These are phyloP conservation scores for Penicillium canescens DNA, from an alignment of 495 filamentous ascomycete species.

Conservation along the genomic window DNA sequence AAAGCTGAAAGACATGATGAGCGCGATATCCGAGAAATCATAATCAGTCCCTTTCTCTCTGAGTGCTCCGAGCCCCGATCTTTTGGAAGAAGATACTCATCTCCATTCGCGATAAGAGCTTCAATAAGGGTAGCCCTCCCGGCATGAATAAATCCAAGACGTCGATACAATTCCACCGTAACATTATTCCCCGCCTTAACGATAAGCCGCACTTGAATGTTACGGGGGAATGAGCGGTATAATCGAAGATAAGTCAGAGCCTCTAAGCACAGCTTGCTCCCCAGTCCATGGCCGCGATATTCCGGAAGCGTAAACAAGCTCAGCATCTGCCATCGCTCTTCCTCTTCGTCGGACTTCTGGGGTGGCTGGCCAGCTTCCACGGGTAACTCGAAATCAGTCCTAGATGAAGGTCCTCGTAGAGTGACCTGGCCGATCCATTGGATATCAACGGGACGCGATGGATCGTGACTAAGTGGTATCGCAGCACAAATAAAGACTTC, in stretches of 20 bases:
- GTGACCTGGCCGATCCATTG: conserved; percentile 39
- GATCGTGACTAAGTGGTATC: conserved; percentile 4
- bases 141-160: conserved; percentile 30
- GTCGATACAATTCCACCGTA: conserved; percentile 28
- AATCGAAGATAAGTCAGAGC: conserved; percentile 25
- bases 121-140: conserved; percentile 33
- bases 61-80: conserved; percentile 23
- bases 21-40: conserved; percentile 6
- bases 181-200: conserved; percentile 31
- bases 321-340: conserved; percentile 39
- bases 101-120: conserved; percentile 35
- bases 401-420: conserved; percentile 26
- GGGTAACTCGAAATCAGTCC: conserved; percentile 20
- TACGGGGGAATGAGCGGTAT: conserved; percentile 10
- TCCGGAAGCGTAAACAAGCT: conserved; percentile 32
- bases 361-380: conserved; percentile 19
- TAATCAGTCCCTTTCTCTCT: conserved; percentile 20
- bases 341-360: conserved; percentile 14
- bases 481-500: conserved; percentile 37
- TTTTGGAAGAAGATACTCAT: conserved; percentile 29
- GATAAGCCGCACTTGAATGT: conserved; percentile 28
- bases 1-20: not conserved
- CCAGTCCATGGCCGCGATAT: conserved; percentile 34
- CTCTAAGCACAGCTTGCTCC: conserved; percentile 30
- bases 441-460: conserved; percentile 1